Evolutionary conservation across 1,284 basidiomycete genomes (phyloP), one percentile per base, ranked within the genome.

Genomic region (Malassezia brasiliensis): DNA sequence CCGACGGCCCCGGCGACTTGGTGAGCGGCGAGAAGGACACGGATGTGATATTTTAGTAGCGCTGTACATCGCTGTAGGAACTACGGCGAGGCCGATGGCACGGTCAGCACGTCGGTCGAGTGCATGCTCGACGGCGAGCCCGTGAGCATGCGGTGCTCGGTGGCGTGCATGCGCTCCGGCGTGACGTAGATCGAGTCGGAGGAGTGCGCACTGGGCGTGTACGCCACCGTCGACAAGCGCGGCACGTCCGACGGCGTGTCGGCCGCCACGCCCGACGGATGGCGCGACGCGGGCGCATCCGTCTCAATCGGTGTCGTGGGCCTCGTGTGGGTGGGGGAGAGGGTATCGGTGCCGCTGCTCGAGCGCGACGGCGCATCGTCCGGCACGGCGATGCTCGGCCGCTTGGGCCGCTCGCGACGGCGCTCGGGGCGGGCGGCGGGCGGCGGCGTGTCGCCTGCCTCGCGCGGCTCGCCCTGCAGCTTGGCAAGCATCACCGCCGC

Each of bases 1-100:
- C 53, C 1, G 51, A 60, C 30, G 48, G 44, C 40, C 42, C 55
- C 28, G 63, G 61, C 20, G 71, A 73, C 48, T 17, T 74, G 48
- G 55, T 74, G 11, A 59, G 56, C 12, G 69, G 60, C 31, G 70
- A 65, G 35, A 71, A 73, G 62, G 72, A 74, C 49, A 64, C 67
- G 20, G 72, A 74, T 52, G 70, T 74, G 50, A 73, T 74, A 47
- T 74, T 74, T 56, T 74, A 50, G 41, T 45, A 45, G 42, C 32
- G 19, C 9, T 45, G 42, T 31, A 45, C 25, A 45, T 30, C 10
- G 17, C 17, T 45, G 14, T n/a, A 37, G 19, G 11, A 45, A 9
- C 42, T 45, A 31, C 20, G 19, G 25, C 22, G 42, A 28, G 22
- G 7, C 14, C 9, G 38, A 22, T 2, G 14, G 28, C 11, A 31